Base-by-base conservation (phyloP, 2,329 filamentous ascomycete genomes). In the Stemphylium lycopersici region DNA sequence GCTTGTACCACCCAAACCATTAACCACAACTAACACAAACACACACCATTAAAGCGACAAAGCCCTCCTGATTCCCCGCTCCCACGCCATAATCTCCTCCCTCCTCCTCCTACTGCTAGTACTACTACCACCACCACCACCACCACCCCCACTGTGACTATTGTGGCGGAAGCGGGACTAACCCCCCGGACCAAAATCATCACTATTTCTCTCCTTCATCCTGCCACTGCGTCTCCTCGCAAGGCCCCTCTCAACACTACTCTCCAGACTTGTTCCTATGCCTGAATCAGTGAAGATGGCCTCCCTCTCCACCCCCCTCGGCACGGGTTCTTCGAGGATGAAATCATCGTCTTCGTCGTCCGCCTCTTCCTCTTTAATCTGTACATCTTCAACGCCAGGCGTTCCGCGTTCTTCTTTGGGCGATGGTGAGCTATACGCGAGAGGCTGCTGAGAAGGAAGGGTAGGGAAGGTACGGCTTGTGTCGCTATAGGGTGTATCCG, bases 381-480 rank as follows among this genome's bases (percentile, higher is more conserved):
- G 67, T 6, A 72, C 59, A 40, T 69, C 65, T 12, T 65, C 57
- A 16, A 71, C 20, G 3, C 44, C 41, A 1, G 43, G 47, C 10
- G 55, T 51, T 1, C 26, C 31, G 0, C 54, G 42, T 41, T 71
- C 70, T 22, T 67, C 58, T 53, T 74, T 69, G 3, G 12, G 32
- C n/a, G 61, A 70, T 1, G 48, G 24, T 10, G 67, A 73, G 1
- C 60, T 56, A 48, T 77, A 78, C 2, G 68, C 74, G 11, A 83
- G 65, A 1, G 77, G 76, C 22, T 71, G 68, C 36, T 81, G 80
- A 1, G 72, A 68, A 0, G 71, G 72, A n/a, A 80, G 70, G 2
- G 79, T 79, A 2, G 81, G 80, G 48, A 82, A 83, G 0, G 75
- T 79, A 31, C 79, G 75, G 15, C 77, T 75, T 0, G 80, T 80